Evolutionary conservation across 2,329 filamentous ascomycete species (phyloP).

Genomic region (Colletotrichum euphorbiae): DNA sequence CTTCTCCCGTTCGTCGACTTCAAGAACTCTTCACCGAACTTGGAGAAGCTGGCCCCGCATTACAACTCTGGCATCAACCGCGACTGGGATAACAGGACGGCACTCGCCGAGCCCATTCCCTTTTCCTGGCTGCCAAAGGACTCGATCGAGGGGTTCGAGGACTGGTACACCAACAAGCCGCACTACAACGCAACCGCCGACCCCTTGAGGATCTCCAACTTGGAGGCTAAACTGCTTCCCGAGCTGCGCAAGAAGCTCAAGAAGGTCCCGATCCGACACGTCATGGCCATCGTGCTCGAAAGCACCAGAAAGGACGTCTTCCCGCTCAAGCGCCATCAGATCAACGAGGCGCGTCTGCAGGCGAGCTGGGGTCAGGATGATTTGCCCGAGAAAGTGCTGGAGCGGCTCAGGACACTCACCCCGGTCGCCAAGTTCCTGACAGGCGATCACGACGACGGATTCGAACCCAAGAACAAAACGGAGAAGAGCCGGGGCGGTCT

Average conservation of each 20-base stretch:
- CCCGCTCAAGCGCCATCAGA: conserved; percentile 48
- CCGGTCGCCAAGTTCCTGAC: conserved; percentile 36
- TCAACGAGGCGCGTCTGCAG: conserved; percentile 43
- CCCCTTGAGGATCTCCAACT: conserved; percentile 49
- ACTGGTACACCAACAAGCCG: conserved; percentile 44
- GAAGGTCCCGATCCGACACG: conserved; percentile 48
- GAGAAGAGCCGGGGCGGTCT: conserved; percentile 44
- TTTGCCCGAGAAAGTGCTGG: conserved; percentile 45
- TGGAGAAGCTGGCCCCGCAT: conserved; percentile 43
- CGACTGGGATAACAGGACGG: conserved; percentile 47
- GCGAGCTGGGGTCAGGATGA: conserved; percentile 43
- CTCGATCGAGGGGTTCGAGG: conserved; percentile 40
- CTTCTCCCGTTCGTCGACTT: conserved; percentile 51
- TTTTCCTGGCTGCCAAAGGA: conserved; percentile 47
- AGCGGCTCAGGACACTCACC: conserved; percentile 43
- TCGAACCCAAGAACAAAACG: conserved; percentile 11
- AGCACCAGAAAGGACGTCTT: conserved; percentile 52
- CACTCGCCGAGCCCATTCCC: conserved; percentile 42
- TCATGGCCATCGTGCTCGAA: conserved; percentile 51
- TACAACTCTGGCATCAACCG: conserved; percentile 42
- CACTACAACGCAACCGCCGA: conserved; percentile 49
- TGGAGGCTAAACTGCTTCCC: conserved; percentile 44
- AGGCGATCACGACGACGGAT: conserved; percentile 25
- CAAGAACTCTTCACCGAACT: conserved; percentile 43
- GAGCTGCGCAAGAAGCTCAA: conserved; percentile 37